phyloP scores from a whole-genome alignment of 1,139 yeast species.

The Diutina mesorugosa region DNA sequence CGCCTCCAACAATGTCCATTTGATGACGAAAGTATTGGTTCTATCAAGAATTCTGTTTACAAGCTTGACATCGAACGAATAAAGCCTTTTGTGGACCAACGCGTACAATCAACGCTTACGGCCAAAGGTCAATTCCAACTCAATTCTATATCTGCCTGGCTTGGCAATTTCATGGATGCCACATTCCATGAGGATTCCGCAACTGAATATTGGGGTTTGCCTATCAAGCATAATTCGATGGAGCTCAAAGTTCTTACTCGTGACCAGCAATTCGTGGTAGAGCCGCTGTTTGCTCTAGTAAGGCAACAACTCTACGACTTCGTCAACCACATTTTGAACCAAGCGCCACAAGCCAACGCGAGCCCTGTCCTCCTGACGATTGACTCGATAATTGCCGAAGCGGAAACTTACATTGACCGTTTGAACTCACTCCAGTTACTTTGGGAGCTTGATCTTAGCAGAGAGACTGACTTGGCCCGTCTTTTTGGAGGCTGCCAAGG shows the following conservation, averaged over 20 bases:
- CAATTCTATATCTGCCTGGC: background rate
- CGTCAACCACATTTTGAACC: background rate
- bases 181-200: background rate
- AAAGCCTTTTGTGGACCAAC: background rate
- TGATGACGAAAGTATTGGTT: background rate
- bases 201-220: background rate
- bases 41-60: background rate
- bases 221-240: background rate
- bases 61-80: background rate
- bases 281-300: background rate
- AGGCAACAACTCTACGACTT: background rate
- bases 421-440: background rate
- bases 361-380: background rate
- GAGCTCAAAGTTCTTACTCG: background rate
- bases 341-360: background rate
- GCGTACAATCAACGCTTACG: background rate
- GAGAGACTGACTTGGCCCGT: background rate
- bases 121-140: background rate
- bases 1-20: background rate
- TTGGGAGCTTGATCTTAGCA: background rate
- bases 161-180: background rate
- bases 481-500: background rate
- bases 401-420: background rate
- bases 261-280: background rate
- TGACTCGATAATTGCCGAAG: background rate